A percentile compares a stretch with the other conserved stretches of the same genome.
phyloP scores from a whole-genome alignment of 768 basidiomycete species.

The Lentinula sp. region DNA sequence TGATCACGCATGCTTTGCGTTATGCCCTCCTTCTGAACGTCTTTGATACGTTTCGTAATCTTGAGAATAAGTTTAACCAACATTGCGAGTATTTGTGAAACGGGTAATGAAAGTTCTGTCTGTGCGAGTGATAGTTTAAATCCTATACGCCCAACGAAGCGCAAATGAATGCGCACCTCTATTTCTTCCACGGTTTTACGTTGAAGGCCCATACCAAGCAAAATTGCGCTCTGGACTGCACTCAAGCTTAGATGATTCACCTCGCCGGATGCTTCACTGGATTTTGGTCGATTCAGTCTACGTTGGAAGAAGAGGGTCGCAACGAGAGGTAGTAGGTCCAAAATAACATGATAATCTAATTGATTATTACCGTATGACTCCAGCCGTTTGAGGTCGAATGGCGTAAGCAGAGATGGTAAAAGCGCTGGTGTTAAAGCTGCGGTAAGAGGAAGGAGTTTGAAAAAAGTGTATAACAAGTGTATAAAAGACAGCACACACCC shows the following conservation, averaged over 20 bases:
- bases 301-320: slow-evolving; percentile 83
- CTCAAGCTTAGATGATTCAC: slow-evolving; percentile 65
- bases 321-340: slow-evolving; percentile 83
- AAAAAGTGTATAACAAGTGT: not conserved
- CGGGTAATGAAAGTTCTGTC: slow-evolving; percentile 78
- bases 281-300: slow-evolving; percentile 27
- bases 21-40: slow-evolving; percentile 76
- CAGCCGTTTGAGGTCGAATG: slow-evolving; percentile 93
- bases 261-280: slow-evolving; percentile 2
- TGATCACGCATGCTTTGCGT: slow-evolving; percentile 53
- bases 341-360: slow-evolving; percentile 93
- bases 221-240: slow-evolving; percentile 86
- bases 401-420: slow-evolving; percentile 63
- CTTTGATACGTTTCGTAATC: slow-evolving; percentile 66
- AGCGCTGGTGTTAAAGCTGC: slow-evolving; percentile 30
- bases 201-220: slow-evolving; percentile 86
- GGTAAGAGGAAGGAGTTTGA: not conserved
- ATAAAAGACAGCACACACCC: slow-evolving; percentile 20
- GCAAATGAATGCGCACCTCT: slow-evolving; percentile 42
- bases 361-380: slow-evolving; percentile 94
- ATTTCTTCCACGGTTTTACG: slow-evolving; percentile 85
- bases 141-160: not conserved
- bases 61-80: slow-evolving; percentile 90
- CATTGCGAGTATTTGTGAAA: slow-evolving; percentile 82
- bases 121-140: slow-evolving; percentile 21